Evolutionary conservation across 495 filamentous ascomycete genomes (phyloP), one percentile per base, ranked within the genome.

Genomic region (Aeminium ludgeri): DNA sequence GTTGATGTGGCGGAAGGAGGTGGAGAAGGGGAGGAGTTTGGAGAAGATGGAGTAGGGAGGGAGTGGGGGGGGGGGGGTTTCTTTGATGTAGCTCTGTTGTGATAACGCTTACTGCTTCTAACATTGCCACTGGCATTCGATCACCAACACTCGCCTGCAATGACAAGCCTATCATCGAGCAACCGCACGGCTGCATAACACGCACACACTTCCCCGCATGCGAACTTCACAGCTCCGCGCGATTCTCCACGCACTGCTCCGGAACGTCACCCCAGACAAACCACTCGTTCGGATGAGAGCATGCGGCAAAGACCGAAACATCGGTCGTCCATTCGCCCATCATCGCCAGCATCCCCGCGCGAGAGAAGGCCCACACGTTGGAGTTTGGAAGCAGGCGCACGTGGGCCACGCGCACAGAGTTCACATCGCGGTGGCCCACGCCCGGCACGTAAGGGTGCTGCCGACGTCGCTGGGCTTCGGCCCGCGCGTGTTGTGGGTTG

Each of bases 1-100:
- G 50, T 46, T 51, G 53, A 70, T 63, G 34, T 68, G 65, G 67
- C 57, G 51, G 52, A 54, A 62, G 51, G 67, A 68, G 37, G 52
- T 57, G 36, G 51, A 57, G 31, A 54, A 45, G 19, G 63, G 54
- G 35, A 46, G 37, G 39, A 51, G 48, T 44, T 10, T 27, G 27
- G 44, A 43, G 18, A 40, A 40, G 5, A 47, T 47, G 44, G 8
- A 25, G 23, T 25, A 25, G 23, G 23, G n/a, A n/a, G n/a, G n/a
- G n/a, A n/a, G n/a, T n/a, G n/a, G n/a, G n/a, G n/a, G n/a, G n/a
- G n/a, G n/a, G n/a, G n/a, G n/a, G n/a, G n/a, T n/a, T n/a, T n/a
- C n/a, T n/a, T n/a, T n/a, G n/a, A n/a, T n/a, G n/a, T n/a, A n/a
- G n/a, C n/a, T n/a, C n/a, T n/a, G n/a, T n/a, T n/a, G n/a, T n/a